Percentiles rank a stretch among this genome's conserved stretches.
These are phyloP conservation scores for Nyctanthes arbortristis DNA, from an alignment of 257 asterid species.

Conservation along the genomic window DNA sequence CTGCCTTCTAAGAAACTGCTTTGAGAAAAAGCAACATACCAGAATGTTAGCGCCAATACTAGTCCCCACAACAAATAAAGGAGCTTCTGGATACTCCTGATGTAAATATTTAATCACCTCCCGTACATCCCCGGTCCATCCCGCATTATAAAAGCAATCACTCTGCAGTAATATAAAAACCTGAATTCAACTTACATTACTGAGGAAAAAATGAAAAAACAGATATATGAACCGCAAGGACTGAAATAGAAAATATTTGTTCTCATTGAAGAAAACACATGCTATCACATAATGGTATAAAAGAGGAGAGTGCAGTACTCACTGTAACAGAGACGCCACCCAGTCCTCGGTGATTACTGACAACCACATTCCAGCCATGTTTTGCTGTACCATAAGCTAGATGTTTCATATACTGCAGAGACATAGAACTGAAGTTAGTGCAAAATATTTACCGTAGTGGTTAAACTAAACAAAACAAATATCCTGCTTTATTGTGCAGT, in stretches of 20 bases:
- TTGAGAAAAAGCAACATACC: constrained; percentile 34
- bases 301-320: no score
- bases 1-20: background rate
- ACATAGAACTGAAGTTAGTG: constrained; percentile 18
- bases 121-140: constrained; percentile 77
- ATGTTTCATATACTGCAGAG: constrained; percentile 79
- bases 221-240: background rate
- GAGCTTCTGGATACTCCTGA: constrained; percentile 56
- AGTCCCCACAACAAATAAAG: constrained; percentile 68
- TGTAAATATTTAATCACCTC: constrained; percentile 58
- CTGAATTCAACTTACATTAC: constrained; percentile 10
- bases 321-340: constrained; percentile 87
- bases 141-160: constrained; percentile 80
- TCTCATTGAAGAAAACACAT: background rate
- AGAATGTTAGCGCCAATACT: constrained; percentile 81
- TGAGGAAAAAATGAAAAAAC: background rate
- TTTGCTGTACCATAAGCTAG: constrained; percentile 63
- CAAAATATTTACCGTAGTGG: background rate
- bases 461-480: constrained; percentile 14
- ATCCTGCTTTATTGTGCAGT: background rate
- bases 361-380: constrained; percentile 76
- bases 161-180: constrained; percentile 41
- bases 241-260: background rate
- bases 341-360: constrained; percentile 83
- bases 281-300: constrained; percentile 11